phyloP scores from a whole-genome alignment of 495 filamentous ascomycete species.

The Aspergillus ellipticus region DNA sequence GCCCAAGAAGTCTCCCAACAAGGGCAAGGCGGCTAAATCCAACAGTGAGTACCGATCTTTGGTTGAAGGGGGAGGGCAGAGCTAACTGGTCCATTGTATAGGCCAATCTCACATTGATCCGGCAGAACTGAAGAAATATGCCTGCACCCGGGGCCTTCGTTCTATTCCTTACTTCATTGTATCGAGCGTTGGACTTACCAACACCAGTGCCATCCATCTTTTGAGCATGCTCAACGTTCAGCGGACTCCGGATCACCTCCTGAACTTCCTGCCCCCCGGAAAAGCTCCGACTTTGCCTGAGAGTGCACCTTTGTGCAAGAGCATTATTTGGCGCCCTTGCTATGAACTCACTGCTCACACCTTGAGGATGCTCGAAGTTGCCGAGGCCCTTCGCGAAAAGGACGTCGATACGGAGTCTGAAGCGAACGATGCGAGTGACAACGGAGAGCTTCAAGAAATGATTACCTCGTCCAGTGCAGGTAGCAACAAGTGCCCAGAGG shows the following conservation, averaged over 20 bases:
- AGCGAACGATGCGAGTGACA: neutral
- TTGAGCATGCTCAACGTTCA: conserved; percentile 42
- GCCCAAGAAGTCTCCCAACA: conserved; percentile 16
- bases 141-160: conserved; percentile 40
- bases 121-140: conserved; percentile 24
- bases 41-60: conserved; percentile 10
- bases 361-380: conserved; percentile 52
- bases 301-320: conserved; percentile 20
- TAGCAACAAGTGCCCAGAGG: neutral
- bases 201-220: conserved; percentile 38
- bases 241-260: conserved; percentile 37
- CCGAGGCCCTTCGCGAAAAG: conserved; percentile 34
- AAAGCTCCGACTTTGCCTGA: conserved; percentile 27
- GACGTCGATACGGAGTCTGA: conserved; percentile 11
- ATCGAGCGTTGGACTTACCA: conserved; percentile 32
- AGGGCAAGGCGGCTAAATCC: conserved; percentile 18
- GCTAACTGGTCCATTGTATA: neutral
- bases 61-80: neutral
- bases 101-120: conserved; percentile 1
- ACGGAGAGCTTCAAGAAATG: neutral
- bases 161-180: conserved; percentile 45
- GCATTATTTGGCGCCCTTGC: conserved; percentile 39
- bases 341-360: conserved; percentile 16
- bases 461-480: neutral
- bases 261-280: conserved; percentile 31